Evolutionary conservation across 75 land plant genomes (phyloP), one percentile per base, ranked within the genome.

Genomic region (Isoetes taiwanensis): DNA sequence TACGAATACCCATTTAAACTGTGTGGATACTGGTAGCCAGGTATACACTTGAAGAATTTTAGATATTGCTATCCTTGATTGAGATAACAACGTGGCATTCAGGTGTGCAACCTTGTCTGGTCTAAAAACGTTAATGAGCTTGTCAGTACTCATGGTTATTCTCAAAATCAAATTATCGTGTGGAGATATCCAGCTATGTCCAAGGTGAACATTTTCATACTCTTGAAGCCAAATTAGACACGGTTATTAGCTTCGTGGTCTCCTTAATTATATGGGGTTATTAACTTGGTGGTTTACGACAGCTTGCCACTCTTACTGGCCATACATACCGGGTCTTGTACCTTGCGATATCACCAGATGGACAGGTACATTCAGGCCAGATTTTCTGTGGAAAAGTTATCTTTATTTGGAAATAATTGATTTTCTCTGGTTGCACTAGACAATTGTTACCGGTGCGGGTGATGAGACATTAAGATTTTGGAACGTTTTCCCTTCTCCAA

Each of bases 141-240:
- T 29, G 99, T 94, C 17, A 89, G 97, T 70, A 94, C 99, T 4
- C 99, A 94, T 65, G 99, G 99, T 11, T 94, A 94, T 62, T 94
- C 99, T 1, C 99, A 94, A 60, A 89, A 94, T 61, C 99, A 94
- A 62, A 85, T 94, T 2, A 82, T 94, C 67, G 87, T 94, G 16
- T 94, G 99, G 99, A 76, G 88, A 50, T 94, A 94, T 72, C 99
- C 99, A 52, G 61, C 96, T 23, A 72, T 94, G 87, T 57, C 78
- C 32, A 94, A 94, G 90, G 94, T 80, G 72, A 34, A 34, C 9
- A 38, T 43, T 50, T 57, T 57, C 23, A 23, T 53, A 2, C 9
- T 56, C 5, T 20, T 17, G 34, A 4, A 26, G 43, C 34, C 23
- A n/a, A 56, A 35, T 32, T 26, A 2, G 39, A 52, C 38, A 32